Conservation (phyloP, 306 rosid genomes). For the Abrus precatorius region DNA sequence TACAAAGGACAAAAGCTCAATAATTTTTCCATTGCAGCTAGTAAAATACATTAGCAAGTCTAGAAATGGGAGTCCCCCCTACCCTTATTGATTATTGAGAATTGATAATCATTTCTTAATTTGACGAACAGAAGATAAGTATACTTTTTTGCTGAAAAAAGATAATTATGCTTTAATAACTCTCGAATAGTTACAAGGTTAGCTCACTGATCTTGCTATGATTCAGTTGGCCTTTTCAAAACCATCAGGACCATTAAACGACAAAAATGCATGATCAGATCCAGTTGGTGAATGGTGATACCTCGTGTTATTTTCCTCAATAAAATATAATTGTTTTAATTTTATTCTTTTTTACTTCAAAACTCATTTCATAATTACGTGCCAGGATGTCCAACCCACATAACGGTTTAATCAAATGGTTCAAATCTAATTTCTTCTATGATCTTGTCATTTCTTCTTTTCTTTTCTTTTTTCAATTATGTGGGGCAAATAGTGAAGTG, state of each 20-base stretch:
- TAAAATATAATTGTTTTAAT: constrained; percentile 28
- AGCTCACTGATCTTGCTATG: constrained; percentile 19
- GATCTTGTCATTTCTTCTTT: constrained; percentile 55
- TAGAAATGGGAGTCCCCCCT: constrained; percentile 6
- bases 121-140: constrained; percentile 36
- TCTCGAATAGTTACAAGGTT: constrained; percentile 45
- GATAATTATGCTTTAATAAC: constrained; percentile 17
- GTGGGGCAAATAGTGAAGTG: constrained; percentile 27
- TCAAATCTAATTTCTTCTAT: constrained; percentile 63
- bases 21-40: constrained; percentile 15
- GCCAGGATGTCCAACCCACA: constrained; percentile 58
- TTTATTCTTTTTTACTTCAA: constrained; percentile 44
- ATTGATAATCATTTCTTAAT: constrained; percentile 28
- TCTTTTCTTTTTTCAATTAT: constrained; percentile 18
- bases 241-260: constrained; percentile 47
- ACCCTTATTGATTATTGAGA: constrained; percentile 48
- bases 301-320: constrained; percentile 40
- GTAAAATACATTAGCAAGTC: constrained; percentile 8
- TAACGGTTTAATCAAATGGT: constrained; percentile 49
- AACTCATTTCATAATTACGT: constrained; percentile 43
- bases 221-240: constrained; percentile 47
- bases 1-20: constrained; percentile 50
- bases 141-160: not conserved
- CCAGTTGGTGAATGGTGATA: constrained; percentile 59
- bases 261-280: constrained; percentile 59